A percentile compares a stretch with the other conserved stretches of the same genome.
Evolutionary conservation across 192 early-diverging fungal genomes (phyloP).

Genomic region (Coemansia sp.): DNA sequence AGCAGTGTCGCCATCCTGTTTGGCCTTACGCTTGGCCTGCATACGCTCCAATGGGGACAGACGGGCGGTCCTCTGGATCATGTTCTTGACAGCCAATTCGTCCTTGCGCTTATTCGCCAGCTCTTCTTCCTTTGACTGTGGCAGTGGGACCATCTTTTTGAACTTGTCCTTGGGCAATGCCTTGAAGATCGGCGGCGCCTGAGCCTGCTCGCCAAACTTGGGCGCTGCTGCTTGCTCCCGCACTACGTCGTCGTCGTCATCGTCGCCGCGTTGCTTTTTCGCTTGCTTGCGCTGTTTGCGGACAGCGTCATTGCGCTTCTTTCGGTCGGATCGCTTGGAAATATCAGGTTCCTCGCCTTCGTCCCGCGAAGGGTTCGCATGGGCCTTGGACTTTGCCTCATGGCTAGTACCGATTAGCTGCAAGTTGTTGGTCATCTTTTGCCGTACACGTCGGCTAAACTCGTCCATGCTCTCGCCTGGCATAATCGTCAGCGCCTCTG

Average conservation of each 20-base stretch:
- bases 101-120: conserved; percentile 27
- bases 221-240: conserved; percentile 12
- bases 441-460: conserved; percentile 34
- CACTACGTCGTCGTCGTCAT: conserved; percentile 9
- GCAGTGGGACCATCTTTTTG: conserved; percentile 49
- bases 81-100: conserved; percentile 45
- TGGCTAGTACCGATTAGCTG: conserved; percentile 23
- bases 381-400: neutral
- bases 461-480: conserved; percentile 40
- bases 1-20: conserved; percentile 31
- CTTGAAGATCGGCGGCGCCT: conserved; percentile 51
- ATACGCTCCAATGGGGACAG: conserved; percentile 50
- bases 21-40: conserved; percentile 50
- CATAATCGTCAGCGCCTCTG: conserved; percentile 36
- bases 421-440: conserved; percentile 50
- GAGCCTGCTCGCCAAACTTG: conserved; percentile 49
- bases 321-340: conserved; percentile 40
- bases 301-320: conserved; percentile 28
- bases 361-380: conserved; percentile 29
- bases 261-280: conserved; percentile 23
- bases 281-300: conserved; percentile 36
- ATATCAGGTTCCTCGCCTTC: conserved; percentile 23
- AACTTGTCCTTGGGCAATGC: conserved; percentile 47
- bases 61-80: conserved; percentile 46
- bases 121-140: conserved; percentile 35